phyloP scores from a whole-genome alignment of 306 rosid genomes.

The Luffa aegyptiaca region DNA sequence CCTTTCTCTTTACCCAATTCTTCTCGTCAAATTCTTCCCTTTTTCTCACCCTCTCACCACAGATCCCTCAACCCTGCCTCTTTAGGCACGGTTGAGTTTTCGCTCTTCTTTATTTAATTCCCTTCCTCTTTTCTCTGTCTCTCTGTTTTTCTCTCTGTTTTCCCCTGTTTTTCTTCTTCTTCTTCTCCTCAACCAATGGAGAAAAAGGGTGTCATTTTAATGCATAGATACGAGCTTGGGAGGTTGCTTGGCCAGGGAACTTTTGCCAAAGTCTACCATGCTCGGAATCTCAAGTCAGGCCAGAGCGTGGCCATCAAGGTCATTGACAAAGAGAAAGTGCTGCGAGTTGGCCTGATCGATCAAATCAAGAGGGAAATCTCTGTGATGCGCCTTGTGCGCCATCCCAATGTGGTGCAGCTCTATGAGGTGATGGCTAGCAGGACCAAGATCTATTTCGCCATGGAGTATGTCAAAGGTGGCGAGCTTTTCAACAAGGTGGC shows the following conservation, averaged over 20 bases:
- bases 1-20: neutral
- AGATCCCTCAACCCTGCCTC: neutral
- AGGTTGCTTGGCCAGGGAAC: constrained; percentile 50
- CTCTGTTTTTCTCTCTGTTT: neutral
- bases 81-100: constrained; percentile 6
- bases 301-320: constrained; percentile 48
- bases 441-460: constrained; percentile 47
- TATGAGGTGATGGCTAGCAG: constrained; percentile 62
- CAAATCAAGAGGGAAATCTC: constrained; percentile 58
- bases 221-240: constrained; percentile 32
- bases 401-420: constrained; percentile 50
- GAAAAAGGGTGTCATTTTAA: constrained; percentile 1
- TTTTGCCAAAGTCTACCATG: constrained; percentile 50
- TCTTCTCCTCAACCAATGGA: neutral
- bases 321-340: constrained; percentile 40
- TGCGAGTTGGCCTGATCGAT: constrained; percentile 25
- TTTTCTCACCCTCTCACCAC: neutral
- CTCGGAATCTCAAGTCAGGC: constrained; percentile 30
- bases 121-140: no score
- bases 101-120: no score
- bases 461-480: constrained; percentile 50
- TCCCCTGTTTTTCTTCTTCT: neutral
- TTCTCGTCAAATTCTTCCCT: neutral
- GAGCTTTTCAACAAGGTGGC: constrained; percentile 51
- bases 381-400: constrained; percentile 51